A percentile compares a stretch with the other conserved stretches of the same genome.
Evolutionary conservation across 164 flowering plant species (phyloP).

Genomic region (Nelumbo lutea): DNA sequence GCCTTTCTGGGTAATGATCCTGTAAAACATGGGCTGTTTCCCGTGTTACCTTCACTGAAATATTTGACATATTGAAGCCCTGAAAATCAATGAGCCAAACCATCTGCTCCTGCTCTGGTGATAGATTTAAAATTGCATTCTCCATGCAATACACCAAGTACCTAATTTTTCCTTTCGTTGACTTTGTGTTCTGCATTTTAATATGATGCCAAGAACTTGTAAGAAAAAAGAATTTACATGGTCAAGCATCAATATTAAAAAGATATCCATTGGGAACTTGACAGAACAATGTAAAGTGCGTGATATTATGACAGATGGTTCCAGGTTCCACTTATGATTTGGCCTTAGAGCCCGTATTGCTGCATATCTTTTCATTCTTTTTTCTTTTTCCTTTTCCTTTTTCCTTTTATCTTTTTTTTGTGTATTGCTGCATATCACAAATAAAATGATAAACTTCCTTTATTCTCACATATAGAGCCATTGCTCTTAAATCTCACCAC

Average conservation of each 20-base stretch:
- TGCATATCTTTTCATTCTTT: no score
- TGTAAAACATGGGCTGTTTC: constrained; percentile 88
- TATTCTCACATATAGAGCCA: no score
- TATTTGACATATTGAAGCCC: constrained; percentile 63
- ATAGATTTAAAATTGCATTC: constrained; percentile 83
- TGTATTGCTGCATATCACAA: no score
- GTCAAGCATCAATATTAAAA: not conserved
- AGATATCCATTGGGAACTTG: not conserved
- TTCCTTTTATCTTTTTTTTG: no score
- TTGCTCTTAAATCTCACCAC: no score
- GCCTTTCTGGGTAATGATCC: constrained; percentile 84
- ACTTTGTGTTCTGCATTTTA: constrained; percentile 74
- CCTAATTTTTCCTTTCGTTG: constrained; percentile 67
- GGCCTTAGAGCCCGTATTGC: no score
- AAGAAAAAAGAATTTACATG: not conserved
- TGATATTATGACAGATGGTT: not conserved
- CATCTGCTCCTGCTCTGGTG: constrained; percentile 81
- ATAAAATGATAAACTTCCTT: no score
- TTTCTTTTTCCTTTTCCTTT: no score
- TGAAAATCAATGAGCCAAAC: constrained; percentile 88
- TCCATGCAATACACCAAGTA: constrained; percentile 95
- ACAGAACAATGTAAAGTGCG: no score
- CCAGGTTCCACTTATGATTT: not conserved
- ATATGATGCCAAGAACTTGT: not conserved
- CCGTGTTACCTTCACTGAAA: constrained; percentile 61